Percentiles rank a stretch among this genome's conserved stretches.
These are phyloP conservation scores for Capsicum rhomboideum DNA, from an alignment of 257 asterid species.

Conservation along the genomic window DNA sequence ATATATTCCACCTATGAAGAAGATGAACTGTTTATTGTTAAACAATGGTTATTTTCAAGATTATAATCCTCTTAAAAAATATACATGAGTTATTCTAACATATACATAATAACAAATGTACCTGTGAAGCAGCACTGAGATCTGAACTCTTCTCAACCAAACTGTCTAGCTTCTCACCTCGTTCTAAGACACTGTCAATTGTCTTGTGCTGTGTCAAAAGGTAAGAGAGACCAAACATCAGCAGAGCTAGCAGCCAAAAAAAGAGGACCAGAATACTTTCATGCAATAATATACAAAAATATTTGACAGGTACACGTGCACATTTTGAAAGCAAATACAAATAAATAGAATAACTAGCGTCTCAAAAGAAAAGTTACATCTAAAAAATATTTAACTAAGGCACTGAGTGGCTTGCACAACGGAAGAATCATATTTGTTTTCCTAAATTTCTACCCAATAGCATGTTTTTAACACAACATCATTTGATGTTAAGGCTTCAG, in stretches of 20 bases:
- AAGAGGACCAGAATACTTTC: not conserved
- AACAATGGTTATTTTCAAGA: not conserved
- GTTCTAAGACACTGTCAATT: slow-evolving; percentile 83
- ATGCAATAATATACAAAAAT: not conserved
- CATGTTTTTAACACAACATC: not conserved
- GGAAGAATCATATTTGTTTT: not conserved
- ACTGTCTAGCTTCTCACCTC: slow-evolving; percentile 93
- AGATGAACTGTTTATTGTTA: not conserved
- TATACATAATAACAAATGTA: slow-evolving; percentile 6
- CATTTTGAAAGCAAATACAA: not conserved
- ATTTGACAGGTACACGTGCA: not conserved
- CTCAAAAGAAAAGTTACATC: not conserved
- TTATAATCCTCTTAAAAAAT: not conserved
- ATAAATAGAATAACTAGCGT: not conserved
- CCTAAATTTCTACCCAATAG: not conserved
- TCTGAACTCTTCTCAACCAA: slow-evolving; percentile 96
- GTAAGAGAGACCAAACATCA: slow-evolving; percentile 3
- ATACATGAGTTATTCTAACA: not conserved
- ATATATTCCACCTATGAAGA: not conserved
- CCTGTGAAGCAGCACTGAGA: slow-evolving; percentile 96
- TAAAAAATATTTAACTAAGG: not conserved
- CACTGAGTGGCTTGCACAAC: not conserved
- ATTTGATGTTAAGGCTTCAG: not conserved
- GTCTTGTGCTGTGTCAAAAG: slow-evolving; percentile 72
- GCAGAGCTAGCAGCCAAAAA: not conserved